Evolutionary conservation across 495 filamentous ascomycete species (phyloP).

Genomic region (Neurospora sp.): DNA sequence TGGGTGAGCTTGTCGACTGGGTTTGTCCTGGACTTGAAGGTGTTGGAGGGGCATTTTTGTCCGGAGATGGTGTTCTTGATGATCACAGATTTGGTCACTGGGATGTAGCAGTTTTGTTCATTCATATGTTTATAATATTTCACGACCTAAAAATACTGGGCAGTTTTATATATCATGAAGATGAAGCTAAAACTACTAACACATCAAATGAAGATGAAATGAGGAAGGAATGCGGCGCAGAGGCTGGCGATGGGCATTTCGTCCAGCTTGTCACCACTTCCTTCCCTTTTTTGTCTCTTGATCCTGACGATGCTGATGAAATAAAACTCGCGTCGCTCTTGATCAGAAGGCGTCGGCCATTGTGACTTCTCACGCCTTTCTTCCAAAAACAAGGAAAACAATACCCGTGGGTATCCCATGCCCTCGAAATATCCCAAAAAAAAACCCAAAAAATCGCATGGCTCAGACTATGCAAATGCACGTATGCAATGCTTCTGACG

Average conservation of each 20-base stretch:
- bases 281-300: not conserved
- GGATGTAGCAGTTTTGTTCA: not conserved
- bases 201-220: not conserved
- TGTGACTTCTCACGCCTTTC: not conserved
- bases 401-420: not conserved
- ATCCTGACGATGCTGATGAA: not conserved
- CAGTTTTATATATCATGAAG: fast-evolving
- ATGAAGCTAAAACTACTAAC: not conserved
- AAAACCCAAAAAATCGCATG: not conserved
- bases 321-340: not conserved
- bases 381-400: not conserved
- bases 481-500: not conserved
- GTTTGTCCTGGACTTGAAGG: not conserved
- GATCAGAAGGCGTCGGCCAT: not conserved
- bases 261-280: not conserved
- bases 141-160: not conserved
- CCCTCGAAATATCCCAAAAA: not conserved
- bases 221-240: not conserved
- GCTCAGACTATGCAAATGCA: not conserved
- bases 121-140: not conserved
- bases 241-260: not conserved
- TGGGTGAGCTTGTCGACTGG: not conserved
- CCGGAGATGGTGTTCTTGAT: not conserved
- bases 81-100: not conserved
- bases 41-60: not conserved